phyloP scores from a whole-genome alignment of 371 early-diverging fungal genomes.

The Mortierella sp. region DNA sequence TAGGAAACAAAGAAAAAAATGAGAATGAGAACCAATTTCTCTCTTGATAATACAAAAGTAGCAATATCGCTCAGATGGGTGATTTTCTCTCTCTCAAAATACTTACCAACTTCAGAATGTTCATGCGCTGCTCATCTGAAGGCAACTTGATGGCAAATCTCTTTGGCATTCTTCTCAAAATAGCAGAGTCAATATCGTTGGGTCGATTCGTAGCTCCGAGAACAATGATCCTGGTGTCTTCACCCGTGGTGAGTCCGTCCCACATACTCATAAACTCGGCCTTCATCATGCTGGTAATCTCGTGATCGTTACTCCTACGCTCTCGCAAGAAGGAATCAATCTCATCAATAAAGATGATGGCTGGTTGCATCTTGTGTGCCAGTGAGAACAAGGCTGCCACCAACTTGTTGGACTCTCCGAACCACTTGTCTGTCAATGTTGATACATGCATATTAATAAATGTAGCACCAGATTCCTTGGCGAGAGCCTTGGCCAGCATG shows the following conservation, averaged over 20 bases:
- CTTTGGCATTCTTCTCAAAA: slow-evolving; percentile 97
- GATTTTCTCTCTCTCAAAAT: neutral
- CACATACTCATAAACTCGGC: slow-evolving; percentile 98
- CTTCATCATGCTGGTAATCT: slow-evolving; percentile 97
- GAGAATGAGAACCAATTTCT: neutral
- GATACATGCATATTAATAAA: slow-evolving; percentile 96
- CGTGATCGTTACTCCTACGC: slow-evolving; percentile 92
- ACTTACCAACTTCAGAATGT: slow-evolving; percentile 87
- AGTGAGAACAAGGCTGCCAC: slow-evolving; percentile 93
- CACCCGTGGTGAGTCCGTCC: slow-evolving; percentile 94
- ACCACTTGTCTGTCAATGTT: slow-evolving; percentile 97
- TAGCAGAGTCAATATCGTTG: slow-evolving; percentile 96
- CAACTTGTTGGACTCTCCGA: slow-evolving; percentile 96
- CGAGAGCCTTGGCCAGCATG: slow-evolving; percentile 97
- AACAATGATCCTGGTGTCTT: slow-evolving; percentile 83
- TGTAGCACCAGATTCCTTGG: slow-evolving; percentile 94
- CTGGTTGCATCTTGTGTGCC: slow-evolving; percentile 94
- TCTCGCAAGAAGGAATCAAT: slow-evolving; percentile 97
- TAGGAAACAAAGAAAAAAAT: neutral
- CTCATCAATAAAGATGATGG: slow-evolving; percentile 98
- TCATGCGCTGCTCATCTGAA: slow-evolving; percentile 86
- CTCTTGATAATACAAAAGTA: no score
- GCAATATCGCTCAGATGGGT: no score
- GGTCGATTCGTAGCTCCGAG: slow-evolving; percentile 98
- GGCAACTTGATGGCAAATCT: slow-evolving; percentile 93